Percentiles rank a stretch among this genome's conserved stretches.
phyloP scores from a whole-genome alignment of 441 rosid genomes.

The Jatropha multifida region DNA sequence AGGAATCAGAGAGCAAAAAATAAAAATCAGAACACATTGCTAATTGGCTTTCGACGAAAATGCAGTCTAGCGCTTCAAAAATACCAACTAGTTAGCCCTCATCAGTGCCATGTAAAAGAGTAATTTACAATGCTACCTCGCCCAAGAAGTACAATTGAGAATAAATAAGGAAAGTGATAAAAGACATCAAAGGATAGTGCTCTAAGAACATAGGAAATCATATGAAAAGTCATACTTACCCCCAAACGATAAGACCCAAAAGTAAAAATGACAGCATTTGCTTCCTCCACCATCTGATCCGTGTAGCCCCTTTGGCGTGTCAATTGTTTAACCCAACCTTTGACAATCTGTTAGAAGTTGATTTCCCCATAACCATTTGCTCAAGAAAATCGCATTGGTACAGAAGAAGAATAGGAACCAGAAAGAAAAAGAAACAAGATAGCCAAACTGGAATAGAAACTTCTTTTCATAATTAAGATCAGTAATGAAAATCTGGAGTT shows the following conservation, averaged over 20 bases:
- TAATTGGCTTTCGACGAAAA: not conserved
- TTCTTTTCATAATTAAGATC: not conserved
- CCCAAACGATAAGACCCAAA: constrained; percentile 74
- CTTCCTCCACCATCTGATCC: constrained; percentile 67
- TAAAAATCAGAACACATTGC: not conserved
- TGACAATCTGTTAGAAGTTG: constrained; percentile 43
- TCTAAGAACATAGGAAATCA: not conserved
- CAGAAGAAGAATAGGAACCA: not conserved
- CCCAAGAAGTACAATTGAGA: not conserved
- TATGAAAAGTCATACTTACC: constrained; percentile 35
- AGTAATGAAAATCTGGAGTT: not conserved
- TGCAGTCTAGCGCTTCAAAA: constrained; percentile 3
- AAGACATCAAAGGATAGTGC: not conserved
- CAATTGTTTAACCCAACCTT: constrained; percentile 62
- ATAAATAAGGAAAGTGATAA: constrained; percentile 2
- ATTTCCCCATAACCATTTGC: not conserved
- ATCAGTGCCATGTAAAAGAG: not conserved
- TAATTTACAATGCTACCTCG: not conserved
- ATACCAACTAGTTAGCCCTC: not conserved
- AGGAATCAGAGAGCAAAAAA: not conserved
- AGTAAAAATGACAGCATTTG: constrained; percentile 66
- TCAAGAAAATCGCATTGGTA: not conserved
- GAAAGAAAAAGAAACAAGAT: not conserved
- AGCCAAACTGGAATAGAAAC: not conserved
- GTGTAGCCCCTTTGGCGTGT: constrained; percentile 58